Evolutionary conservation across 148 eudicot genomes (phyloP).

Genomic region (Vaccinium darrowii): DNA sequence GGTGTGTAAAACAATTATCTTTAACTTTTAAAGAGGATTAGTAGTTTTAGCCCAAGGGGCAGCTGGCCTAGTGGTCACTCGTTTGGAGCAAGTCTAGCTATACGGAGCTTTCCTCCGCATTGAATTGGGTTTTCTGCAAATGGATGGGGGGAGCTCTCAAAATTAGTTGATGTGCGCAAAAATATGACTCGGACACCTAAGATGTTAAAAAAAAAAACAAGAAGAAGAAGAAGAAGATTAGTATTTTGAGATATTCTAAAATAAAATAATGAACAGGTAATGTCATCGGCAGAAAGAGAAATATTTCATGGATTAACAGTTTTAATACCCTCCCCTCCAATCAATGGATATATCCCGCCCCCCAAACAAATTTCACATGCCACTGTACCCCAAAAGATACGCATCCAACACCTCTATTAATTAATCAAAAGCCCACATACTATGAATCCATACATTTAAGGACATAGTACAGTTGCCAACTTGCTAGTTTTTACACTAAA

Average conservation of each 20-base stretch:
- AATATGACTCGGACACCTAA: no score
- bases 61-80: no score
- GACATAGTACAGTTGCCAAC: background rate
- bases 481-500: background rate
- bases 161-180: no score
- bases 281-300: background rate
- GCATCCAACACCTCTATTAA: background rate
- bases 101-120: no score
- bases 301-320: background rate
- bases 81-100: no score
- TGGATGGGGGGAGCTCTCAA: no score
- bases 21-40: background rate
- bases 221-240: background rate
- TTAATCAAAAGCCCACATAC: background rate
- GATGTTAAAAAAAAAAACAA: no score
- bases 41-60: no score
- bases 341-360: background rate
- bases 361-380: slow-evolving; percentile 14
- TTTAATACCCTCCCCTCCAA: background rate
- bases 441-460: background rate
- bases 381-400: slow-evolving; percentile 10
- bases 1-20: background rate
- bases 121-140: no score
- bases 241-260: background rate
- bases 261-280: no score